These are phyloP conservation scores for Macrolepiota dolichaula DNA, from an alignment of 768 basidiomycete species.

Conservation along the genomic window DNA sequence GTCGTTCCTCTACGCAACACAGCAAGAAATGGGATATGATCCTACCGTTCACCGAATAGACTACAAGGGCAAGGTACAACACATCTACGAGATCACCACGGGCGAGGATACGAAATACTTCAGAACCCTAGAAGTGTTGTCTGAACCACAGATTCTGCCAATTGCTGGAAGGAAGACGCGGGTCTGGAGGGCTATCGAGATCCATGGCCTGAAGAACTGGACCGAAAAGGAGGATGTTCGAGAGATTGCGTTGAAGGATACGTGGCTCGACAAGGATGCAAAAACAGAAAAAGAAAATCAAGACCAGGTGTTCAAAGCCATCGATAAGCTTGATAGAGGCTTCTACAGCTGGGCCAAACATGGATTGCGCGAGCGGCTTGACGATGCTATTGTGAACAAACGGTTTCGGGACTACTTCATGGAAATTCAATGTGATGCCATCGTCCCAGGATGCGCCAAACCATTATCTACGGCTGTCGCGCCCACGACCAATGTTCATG, in stretches of 20 bases:
- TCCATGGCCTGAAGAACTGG: not conserved
- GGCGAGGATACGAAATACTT: no score
- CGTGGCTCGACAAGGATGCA: no score
- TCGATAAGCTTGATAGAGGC: not conserved
- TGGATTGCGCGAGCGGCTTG: no score
- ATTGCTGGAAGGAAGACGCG: conserved; percentile 13
- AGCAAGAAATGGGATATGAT: no score
- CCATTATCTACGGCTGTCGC: no score
- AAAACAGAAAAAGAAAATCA: conserved; percentile 18
- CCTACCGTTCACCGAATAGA: not conserved
- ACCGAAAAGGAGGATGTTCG: not conserved
- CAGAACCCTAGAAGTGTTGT: not conserved
- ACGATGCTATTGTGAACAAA: no score
- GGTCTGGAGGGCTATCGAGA: conserved; percentile 11
- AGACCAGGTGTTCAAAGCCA: conserved; percentile 6
- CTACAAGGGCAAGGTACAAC: not conserved
- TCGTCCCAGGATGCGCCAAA: no score
- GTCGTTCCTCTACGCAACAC: no score
- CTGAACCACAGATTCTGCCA: not conserved
- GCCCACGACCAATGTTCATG: not conserved
- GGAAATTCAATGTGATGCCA: not conserved
- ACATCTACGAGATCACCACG: not conserved
- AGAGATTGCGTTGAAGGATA: no score
- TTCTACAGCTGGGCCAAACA: not conserved
- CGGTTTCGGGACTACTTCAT: no score